Base-by-base conservation (phyloP, 345 rosid species). In the Pugionium dolabratum region DNA sequence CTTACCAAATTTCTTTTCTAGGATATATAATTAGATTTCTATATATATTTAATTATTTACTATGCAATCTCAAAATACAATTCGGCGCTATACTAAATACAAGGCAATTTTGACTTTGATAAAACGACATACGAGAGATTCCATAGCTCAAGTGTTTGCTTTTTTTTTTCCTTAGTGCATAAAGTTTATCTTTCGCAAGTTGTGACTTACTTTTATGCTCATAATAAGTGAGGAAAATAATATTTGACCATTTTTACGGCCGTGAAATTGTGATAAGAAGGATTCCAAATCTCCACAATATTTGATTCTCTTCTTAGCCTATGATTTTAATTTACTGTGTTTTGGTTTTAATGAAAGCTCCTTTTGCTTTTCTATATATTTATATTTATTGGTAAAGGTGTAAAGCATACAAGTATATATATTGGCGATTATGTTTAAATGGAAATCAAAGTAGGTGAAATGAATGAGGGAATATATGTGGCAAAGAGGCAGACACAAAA, bases 261-360 rank as follows among this genome's bases (percentile, higher is more conserved):
- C 54, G 41, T 70, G 10, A 70, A 61, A n/a, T 52, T 18, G 25
- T 69, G 32, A 59, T 34, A 35, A 55, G 46, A 18, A 30, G 27
- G 67, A 60, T 3, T 53, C 43, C 59, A 59, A 69, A 69, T 69
- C 73, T 60, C 2, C 42, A 47, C 4, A 29, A 60, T 51, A 60
- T 60, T 33, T 69, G 67, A 69, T 70, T 61, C 74, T n/a, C 26
- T 27, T 7, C 2, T 26, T 4, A 35, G 3, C 54, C 6, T 33
- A 27, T 7, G 31, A 7, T 33, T 69, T 50, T 42, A 25, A 18
- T 31, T 53, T 58, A 31, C 29, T 50, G 31, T 6, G 50, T 3
- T 7, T 30, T 26, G 2, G 6, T 27, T 69, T 50, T 25, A 5
- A 41, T n/a, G 2, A 7, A 34, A 50, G 6, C 58, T 49, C 27